Conservation (phyloP, 2,329 filamentous ascomycete genomes). For the Pseudogymnoascus sp. region DNA sequence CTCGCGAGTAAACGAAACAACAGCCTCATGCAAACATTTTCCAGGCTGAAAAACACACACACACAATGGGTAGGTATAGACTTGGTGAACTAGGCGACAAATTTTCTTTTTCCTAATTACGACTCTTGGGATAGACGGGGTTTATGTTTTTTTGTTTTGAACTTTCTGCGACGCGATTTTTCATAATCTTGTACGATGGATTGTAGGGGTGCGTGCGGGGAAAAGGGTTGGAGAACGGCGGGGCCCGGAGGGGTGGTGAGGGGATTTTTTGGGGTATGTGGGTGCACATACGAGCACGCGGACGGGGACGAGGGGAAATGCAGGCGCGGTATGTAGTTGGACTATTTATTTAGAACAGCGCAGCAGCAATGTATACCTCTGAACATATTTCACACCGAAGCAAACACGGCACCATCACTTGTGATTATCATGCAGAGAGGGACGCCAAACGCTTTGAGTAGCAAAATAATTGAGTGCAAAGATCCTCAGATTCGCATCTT, state of each 20-base stretch:
- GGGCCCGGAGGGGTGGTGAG: background rate
- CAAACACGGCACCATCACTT: background rate
- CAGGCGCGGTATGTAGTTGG: background rate
- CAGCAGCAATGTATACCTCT: conserved; percentile 2
- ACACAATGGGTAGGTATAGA: conserved; percentile 4
- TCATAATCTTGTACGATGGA: background rate
- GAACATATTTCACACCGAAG: background rate
- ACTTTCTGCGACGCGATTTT: background rate
- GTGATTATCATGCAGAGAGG: background rate
- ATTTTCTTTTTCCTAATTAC: conserved; percentile 1
- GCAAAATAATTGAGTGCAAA: background rate
- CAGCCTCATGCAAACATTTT: background rate
- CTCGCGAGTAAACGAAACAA: conserved; percentile 56
- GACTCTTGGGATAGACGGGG: conserved; percentile 5
- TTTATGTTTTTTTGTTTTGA: background rate
- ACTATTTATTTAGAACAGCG: background rate
- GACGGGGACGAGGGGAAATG: background rate
- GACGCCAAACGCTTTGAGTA: background rate
- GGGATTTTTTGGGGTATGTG: background rate
- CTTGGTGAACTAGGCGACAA: background rate
- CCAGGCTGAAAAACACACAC: conserved; percentile 9
- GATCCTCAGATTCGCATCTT: conserved; percentile 5
- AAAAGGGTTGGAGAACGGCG: background rate
- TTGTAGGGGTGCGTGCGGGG: background rate
- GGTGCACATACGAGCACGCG: background rate